Base-by-base conservation (phyloP, 1,139 yeast species). In the Pichia norvegensis region DNA sequence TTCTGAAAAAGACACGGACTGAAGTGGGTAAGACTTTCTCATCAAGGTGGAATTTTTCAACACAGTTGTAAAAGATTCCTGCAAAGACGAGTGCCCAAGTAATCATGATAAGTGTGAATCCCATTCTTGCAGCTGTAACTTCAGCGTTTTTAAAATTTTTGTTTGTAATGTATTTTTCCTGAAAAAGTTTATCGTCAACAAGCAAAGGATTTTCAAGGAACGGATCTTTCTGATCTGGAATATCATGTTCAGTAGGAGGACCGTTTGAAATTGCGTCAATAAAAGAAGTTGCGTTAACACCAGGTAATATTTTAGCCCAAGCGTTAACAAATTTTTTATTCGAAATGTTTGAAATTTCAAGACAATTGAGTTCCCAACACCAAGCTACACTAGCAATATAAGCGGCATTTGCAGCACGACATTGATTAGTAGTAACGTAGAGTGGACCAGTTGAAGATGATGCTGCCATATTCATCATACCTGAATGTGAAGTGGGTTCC, bases 11-110 rank as follows among this genome's bases (percentile, higher is more conserved):
- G n/a, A 42, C 23, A 8, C 16, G 20, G n/a, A 45, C 8, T 17
- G 4, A 17, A 14, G 36, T 36, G 6, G 50, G 46, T 31, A 42
- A 22, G 10, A 29, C 23, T 20, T 33, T n/a, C 33, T 43, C 42
- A 38, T 38, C 42, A 7, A 47, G 20, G 36, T 45, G 46, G n/a
- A 35, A 45, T 27, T 42, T 47, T n/a, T 45, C 44, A 25, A 29
- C 13, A 21, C 19, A 7, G 16, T 47, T 47, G 36, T 36, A 45
- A 19, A 40, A 9, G 29, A 45, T 31, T 4, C 46, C 48, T 22
- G 29, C 25, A 5, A 47, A 33, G 6, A 47, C 50, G 23, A 45
- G 35, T 6, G 38, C 16, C 50, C 50, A 47, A 16, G 50, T 23
- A 13, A 47, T 47, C 45, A 42, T 47, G 3, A 47, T 46, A 6